Percentiles rank a stretch among this genome's conserved stretches.
These are phyloP conservation scores for Furcasterigmium sp. DNA, from an alignment of 2,329 filamentous ascomycete species.

Conservation along the genomic window DNA sequence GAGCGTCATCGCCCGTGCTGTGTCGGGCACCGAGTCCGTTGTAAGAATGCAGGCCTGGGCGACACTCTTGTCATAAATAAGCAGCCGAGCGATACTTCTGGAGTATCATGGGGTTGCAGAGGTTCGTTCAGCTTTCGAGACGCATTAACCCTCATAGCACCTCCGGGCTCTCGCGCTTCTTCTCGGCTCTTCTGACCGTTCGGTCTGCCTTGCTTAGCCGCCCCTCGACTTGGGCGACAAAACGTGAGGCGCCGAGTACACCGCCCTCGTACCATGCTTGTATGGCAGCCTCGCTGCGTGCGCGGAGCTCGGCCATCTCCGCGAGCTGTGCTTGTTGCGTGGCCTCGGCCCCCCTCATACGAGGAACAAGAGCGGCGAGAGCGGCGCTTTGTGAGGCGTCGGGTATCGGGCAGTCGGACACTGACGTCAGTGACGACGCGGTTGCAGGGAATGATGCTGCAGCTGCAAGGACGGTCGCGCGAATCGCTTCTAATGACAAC, in stretches of 20 bases:
- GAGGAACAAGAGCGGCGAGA: conserved; percentile 53
- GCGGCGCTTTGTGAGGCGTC: conserved; percentile 48
- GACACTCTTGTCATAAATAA: no score
- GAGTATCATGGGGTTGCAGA: no score
- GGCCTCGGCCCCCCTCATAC: conserved; percentile 56
- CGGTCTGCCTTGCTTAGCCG: conserved; percentile 62
- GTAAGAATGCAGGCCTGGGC: no score
- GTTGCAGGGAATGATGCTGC: conserved; percentile 50
- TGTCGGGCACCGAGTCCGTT: no score
- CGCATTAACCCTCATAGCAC: no score
- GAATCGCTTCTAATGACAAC: conserved; percentile 44
- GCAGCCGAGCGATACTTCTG: no score
- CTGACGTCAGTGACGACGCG: conserved; percentile 52
- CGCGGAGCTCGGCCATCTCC: conserved; percentile 59
- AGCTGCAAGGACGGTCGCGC: conserved; percentile 50
- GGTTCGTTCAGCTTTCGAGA: no score
- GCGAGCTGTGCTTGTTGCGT: conserved; percentile 57
- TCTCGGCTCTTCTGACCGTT: conserved; percentile 59
- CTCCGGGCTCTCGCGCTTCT: conserved; percentile 49
- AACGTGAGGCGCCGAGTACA: conserved; percentile 61
- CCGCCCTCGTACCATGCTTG: conserved; percentile 70
- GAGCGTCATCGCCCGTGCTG: no score
- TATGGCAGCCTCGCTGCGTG: conserved; percentile 56
- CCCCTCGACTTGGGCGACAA: conserved; percentile 67
- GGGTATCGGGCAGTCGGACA: conserved; percentile 51